phyloP scores from a whole-genome alignment of 164 flowering plant species.

The Dillenia turbinata region DNA sequence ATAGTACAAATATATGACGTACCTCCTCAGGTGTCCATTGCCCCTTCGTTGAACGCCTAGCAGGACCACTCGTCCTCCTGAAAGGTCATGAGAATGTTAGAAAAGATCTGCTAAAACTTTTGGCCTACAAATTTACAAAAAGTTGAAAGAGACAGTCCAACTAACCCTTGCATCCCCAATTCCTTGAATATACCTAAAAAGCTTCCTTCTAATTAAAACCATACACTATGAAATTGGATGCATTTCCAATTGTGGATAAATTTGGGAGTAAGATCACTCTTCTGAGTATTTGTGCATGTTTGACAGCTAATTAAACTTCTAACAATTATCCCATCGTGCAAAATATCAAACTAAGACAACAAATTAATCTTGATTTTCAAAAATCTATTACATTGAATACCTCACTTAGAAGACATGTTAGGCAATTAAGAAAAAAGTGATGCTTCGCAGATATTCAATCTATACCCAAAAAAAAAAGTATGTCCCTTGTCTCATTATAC shows the following conservation, averaged over 20 bases:
- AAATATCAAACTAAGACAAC: too few relatives aligned
- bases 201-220: too few relatives aligned
- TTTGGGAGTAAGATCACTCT: too few relatives aligned
- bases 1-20: constrained; percentile 1
- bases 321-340: too few relatives aligned
- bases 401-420: not conserved
- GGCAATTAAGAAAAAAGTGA: not conserved
- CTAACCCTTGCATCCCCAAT: not conserved
- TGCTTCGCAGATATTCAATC: too few relatives aligned
- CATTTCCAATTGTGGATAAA: too few relatives aligned
- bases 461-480: not conserved
- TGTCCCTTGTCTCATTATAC: not conserved
- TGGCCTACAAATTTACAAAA: too few relatives aligned
- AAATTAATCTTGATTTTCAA: too few relatives aligned
- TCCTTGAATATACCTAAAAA: not conserved
- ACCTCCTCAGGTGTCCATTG: constrained; percentile 99
- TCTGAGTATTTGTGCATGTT: too few relatives aligned
- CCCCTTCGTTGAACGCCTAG: constrained; percentile 96
- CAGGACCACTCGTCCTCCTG: constrained; percentile 96
- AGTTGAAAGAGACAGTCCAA: not conserved
- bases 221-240: too few relatives aligned
- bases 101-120: not conserved
- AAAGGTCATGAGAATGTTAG: constrained; percentile 5
- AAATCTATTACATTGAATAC: too few relatives aligned
- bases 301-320: too few relatives aligned